These are phyloP conservation scores for Pseudonitzschia multiseries DNA, from an alignment of 108 stramenopile genomes.

Conservation along the genomic window DNA sequence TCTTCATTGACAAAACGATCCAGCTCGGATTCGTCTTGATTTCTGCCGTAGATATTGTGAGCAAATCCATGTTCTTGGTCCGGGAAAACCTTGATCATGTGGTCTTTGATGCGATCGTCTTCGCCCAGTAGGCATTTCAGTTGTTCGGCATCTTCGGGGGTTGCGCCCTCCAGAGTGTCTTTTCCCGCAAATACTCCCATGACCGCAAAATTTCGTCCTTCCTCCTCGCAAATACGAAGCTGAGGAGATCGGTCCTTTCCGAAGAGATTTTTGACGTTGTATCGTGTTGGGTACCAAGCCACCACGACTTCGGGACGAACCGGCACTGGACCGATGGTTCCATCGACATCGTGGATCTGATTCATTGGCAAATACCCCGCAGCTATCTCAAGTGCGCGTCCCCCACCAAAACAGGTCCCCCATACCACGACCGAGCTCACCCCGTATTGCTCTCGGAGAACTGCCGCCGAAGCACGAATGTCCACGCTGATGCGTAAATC, in stretches of 20 bases:
- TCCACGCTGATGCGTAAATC: conserved; percentile 78
- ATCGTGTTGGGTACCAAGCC: conserved; percentile 87
- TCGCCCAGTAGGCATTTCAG: conserved; percentile 59
- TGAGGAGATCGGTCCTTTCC: conserved; percentile 31
- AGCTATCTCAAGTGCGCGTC: conserved; percentile 79
- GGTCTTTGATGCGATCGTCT: conserved; percentile 72
- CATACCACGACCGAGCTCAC: conserved; percentile 76
- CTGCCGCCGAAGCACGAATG: conserved; percentile 80
- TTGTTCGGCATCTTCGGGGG: conserved; percentile 60
- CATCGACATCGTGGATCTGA: conserved; percentile 65
- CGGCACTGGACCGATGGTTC: conserved; percentile 54
- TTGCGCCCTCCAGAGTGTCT: conserved; percentile 66
- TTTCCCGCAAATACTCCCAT: conserved; percentile 81
- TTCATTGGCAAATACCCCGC: conserved; percentile 63
- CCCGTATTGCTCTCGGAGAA: conserved; percentile 71
- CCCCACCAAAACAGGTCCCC: conserved; percentile 86
- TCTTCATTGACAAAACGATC: conserved; percentile 66
- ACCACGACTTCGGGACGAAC: conserved; percentile 76
- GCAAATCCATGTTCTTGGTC: conserved; percentile 83
- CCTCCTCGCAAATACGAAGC: conserved; percentile 17
- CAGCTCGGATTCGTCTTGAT: conserved; percentile 27
- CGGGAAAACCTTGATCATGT: conserved; percentile 85
- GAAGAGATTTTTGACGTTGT: conserved; percentile 65
- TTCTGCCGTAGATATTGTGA: conserved; percentile 41
- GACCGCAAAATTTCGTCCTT: conserved; percentile 50